These are phyloP conservation scores for Pichia californica DNA, from an alignment of 805 yeast genomes.

Conservation along the genomic window DNA sequence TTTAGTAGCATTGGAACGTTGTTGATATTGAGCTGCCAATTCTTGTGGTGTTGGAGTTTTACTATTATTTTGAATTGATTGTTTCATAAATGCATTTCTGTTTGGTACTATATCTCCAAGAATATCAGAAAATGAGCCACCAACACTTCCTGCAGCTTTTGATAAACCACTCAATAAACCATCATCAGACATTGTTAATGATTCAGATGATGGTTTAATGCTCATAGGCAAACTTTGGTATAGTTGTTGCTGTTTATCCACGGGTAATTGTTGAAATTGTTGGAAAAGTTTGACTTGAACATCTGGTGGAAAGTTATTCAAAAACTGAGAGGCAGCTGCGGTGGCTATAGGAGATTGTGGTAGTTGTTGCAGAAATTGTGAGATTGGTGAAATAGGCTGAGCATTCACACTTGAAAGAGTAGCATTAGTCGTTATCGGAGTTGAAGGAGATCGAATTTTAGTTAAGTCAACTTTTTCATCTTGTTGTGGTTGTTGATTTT, in stretches of 20 bases:
- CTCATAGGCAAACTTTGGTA: constrained; percentile 12
- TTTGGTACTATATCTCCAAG: constrained; percentile 10
- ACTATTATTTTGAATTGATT: not conserved
- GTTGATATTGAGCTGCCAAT: constrained; percentile 18
- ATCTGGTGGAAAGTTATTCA: constrained; percentile 14
- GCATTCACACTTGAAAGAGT: constrained; percentile 1
- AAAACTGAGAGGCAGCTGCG: constrained; percentile 13
- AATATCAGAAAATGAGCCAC: constrained; percentile 7
- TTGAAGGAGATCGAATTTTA: not conserved
- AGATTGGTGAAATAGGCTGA: constrained; percentile 11
- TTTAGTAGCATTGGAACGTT: constrained; percentile 10
- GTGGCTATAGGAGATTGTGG: constrained; percentile 8
- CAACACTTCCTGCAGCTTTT: not conserved
- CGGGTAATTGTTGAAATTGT: constrained; percentile 14
- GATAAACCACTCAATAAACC: not conserved
- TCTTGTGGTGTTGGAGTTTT: constrained; percentile 17
- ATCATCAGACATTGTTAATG: not conserved
- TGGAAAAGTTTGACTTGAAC: constrained; percentile 13
- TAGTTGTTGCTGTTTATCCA: constrained; percentile 15
- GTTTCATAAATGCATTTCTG: constrained; percentile 2
- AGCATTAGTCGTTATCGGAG: constrained; percentile 5
- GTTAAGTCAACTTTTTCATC: constrained; percentile 4
- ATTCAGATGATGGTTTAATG: constrained; percentile 3
- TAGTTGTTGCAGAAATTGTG: constrained; percentile 11
- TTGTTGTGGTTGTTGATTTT: not conserved